Base-by-base conservation (phyloP, 768 basidiomycete genomes). In the Pleurotus platypus region DNA sequence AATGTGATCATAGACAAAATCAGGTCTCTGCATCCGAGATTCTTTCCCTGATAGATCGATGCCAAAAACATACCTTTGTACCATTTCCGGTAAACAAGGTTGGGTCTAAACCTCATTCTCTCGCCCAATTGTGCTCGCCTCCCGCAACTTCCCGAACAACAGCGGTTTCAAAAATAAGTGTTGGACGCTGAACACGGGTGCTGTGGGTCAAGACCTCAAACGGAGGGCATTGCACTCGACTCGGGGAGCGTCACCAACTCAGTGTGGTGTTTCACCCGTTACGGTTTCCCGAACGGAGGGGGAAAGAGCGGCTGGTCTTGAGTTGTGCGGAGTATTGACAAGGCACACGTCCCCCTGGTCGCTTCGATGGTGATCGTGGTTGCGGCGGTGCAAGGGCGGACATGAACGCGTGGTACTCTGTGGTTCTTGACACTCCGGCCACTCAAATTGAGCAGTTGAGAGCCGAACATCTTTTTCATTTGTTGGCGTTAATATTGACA, bases 321-420 rank as follows among this genome's bases (percentile, higher is more conserved):
- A 35, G 49, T 15, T 1, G 49, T n/a, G 49, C 49, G 26, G 1
- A 35, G 30, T 35, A 35, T 27, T 27, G 15, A 16, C 20, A n/a
- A 50, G 26, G 27, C 49, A 27, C 42, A 35, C 49, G 49, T 35
- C 20, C 30, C 49, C 49, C 27, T 27, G 22, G 15, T 24, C n/a
- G 49, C n/a, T 20, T n/a, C 11, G n/a, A 30, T 35, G 49, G 15
- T 48, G 7, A 50, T 30, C 37, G 13, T 15, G 27, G 30, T 8
- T 35, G 49, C 49, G 49, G 49, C 49, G 49, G 49, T 50, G 30
- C 49, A 50, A 35, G 49, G 27, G 49, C n/a, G 42, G 42, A 45
- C 42, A 45, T 45, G 42, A 22, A 35, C 30, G 30, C 30, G 30
- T 35, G 30, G 30, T 11, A 35, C 30, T 26, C 24, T 35, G 30